Evolutionary conservation across 805 yeast species (phyloP).

Genomic region (Helenozyma rhizophorensis): DNA sequence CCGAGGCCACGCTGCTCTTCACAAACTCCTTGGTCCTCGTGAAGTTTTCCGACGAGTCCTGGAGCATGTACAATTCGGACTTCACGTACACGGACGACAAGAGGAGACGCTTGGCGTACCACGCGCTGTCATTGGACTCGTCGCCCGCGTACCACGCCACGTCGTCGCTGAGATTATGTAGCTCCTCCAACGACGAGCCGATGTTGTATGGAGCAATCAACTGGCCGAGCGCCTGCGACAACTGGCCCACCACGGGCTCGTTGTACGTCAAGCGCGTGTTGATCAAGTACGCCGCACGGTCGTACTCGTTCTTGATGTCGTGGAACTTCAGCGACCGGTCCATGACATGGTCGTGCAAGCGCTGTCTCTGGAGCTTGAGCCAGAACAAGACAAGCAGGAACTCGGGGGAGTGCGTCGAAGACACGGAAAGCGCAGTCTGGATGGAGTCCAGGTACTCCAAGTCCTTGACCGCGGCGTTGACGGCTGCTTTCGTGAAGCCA

Average conservation of each 20-base stretch:
- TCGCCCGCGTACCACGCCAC: conserved; percentile 78
- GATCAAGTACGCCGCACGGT: conserved; percentile 41
- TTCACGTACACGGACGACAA: conserved; percentile 68
- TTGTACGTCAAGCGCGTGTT: conserved; percentile 52
- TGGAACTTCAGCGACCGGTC: conserved; percentile 22
- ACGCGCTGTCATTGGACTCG: conserved; percentile 71
- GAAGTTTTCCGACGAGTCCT: conserved; percentile 58
- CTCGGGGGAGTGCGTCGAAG: conserved; percentile 26
- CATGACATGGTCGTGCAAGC: conserved; percentile 27
- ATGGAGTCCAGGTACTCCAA: conserved; percentile 51
- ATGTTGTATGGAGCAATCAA: conserved; percentile 64
- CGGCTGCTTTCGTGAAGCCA: conserved; percentile 49
- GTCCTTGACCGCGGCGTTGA: conserved; percentile 46
- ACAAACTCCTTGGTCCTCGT: conserved; percentile 62
- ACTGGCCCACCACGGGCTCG: conserved; percentile 38
- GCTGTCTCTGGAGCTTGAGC: conserved; percentile 42
- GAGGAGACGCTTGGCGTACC: conserved; percentile 86
- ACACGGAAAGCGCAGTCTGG: conserved; percentile 34
- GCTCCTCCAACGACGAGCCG: conserved; percentile 54
- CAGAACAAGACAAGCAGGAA: conserved; percentile 52
- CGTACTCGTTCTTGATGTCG: conserved; percentile 28
- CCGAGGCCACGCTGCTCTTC: conserved; percentile 49
- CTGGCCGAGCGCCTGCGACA: conserved; percentile 52
- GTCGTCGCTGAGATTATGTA: conserved; percentile 78
- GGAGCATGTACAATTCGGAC: conserved; percentile 75